Evolutionary conservation across 2,329 filamentous ascomycete species (phyloP).

Genomic region (Blastomyces silverae): DNA sequence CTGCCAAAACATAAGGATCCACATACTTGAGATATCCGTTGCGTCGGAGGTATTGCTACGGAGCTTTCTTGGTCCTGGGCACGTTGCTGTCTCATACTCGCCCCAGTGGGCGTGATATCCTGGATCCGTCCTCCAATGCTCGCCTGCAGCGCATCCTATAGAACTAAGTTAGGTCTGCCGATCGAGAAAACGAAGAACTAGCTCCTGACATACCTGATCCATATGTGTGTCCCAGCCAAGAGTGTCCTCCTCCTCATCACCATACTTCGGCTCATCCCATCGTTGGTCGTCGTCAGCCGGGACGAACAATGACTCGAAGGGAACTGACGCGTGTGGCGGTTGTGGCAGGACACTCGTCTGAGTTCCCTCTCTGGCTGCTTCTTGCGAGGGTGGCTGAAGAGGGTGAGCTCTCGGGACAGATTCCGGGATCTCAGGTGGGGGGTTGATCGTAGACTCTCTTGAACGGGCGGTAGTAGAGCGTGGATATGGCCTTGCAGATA

Average conservation of each 20-base stretch:
- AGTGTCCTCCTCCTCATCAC: conserved; percentile 51
- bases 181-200: conserved; percentile 11
- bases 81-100: conserved; percentile 10
- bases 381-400: conserved; percentile 31
- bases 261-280: conserved; percentile 55
- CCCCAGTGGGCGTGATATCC: conserved; percentile 31
- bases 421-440: conserved; percentile 26
- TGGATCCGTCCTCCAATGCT: conserved; percentile 29
- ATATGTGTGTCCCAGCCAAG: conserved; percentile 57
- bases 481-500: conserved; percentile 38
- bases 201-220: conserved; percentile 37
- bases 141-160: conserved; percentile 30
- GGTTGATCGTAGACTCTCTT: conserved; percentile 16
- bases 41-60: conserved; percentile 39
- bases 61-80: conserved; percentile 11
- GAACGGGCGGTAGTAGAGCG: conserved; percentile 19
- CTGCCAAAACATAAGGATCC: background rate
- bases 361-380: conserved; percentile 24
- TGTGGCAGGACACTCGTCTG: conserved; percentile 24
- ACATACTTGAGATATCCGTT: conserved; percentile 44
- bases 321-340: conserved; percentile 38
- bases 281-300: conserved; percentile 52
- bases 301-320: conserved; percentile 55
- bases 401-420: conserved; percentile 22
- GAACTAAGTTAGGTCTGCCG: conserved; percentile 6